These are phyloP conservation scores for Verbena officinalis DNA, from an alignment of 257 asterid genomes.

Conservation along the genomic window DNA sequence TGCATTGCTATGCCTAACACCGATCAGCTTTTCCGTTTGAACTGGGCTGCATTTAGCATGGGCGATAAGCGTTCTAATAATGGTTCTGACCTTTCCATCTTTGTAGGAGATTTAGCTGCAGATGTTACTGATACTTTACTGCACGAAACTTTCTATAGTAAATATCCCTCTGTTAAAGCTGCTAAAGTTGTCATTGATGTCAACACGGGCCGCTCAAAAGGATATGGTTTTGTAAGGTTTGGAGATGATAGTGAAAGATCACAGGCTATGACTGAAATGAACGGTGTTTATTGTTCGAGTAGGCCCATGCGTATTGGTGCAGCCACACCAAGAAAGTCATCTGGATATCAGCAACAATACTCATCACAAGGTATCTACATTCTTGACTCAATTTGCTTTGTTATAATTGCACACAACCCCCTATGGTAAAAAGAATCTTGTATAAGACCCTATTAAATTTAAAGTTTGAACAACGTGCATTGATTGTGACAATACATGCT, in stretches of 20 bases:
- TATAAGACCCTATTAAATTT: no score
- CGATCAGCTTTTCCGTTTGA: constrained; percentile 82
- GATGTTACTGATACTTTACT: constrained; percentile 88
- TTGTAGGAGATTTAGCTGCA: constrained; percentile 93
- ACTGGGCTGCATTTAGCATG: constrained; percentile 97
- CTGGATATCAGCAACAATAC: constrained; percentile 73
- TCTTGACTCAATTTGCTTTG: constrained; percentile 17
- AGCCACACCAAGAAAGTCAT: constrained; percentile 84
- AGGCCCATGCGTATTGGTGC: constrained; percentile 96
- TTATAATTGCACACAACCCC: background rate
- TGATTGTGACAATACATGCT: no score
- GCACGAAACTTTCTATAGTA: constrained; percentile 69
- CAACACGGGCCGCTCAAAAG: constrained; percentile 88
- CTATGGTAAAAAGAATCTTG: no score
- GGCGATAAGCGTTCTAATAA: constrained; percentile 82
- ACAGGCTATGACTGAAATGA: constrained; percentile 89
- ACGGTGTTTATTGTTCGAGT: constrained; percentile 77
- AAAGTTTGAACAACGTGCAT: no score
- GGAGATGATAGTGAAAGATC: constrained; percentile 88
- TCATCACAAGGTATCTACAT: constrained; percentile 63
- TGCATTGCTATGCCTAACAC: constrained; percentile 78
- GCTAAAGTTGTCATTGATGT: constrained; percentile 93
- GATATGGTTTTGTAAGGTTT: constrained; percentile 93
- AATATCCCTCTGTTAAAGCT: constrained; percentile 84
- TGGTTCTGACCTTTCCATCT: constrained; percentile 85